Evolutionary conservation across 148 eudicot species (phyloP).

Genomic region (Cornus kousa): DNA sequence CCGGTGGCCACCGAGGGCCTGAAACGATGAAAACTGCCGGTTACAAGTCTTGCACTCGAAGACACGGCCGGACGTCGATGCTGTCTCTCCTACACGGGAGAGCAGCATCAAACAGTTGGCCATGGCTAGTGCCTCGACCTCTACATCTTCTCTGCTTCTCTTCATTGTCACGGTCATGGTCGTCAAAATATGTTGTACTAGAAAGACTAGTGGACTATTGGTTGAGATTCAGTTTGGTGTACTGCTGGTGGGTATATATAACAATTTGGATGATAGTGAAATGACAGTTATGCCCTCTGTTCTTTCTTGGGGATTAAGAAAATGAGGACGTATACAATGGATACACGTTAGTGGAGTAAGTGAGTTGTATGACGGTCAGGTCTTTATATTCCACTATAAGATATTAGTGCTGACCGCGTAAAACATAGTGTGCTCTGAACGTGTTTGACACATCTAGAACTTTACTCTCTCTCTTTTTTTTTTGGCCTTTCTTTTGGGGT

Average conservation of each 20-base stretch:
- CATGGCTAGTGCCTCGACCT: conserved; percentile 32
- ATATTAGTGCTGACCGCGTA: not conserved
- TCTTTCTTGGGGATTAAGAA: not conserved
- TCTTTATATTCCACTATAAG: not conserved
- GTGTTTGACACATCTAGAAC: not conserved
- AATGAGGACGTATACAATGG: not conserved
- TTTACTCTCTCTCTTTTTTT: not conserved
- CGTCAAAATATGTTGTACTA: too few species aligned
- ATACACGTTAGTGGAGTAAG: not conserved
- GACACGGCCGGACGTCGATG: not conserved
- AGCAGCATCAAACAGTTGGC: conserved; percentile 25
- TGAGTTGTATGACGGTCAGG: not conserved
- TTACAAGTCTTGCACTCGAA: conserved; percentile 58
- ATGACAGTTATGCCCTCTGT: not conserved
- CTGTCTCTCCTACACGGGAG: conserved; percentile 7
- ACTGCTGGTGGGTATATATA: not conserved
- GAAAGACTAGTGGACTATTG: too few species aligned
- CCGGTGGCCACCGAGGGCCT: conserved; percentile 71
- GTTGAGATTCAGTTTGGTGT: not conserved
- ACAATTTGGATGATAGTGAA: not conserved
- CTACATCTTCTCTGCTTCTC: conserved; percentile 10
- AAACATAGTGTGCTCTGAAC: not conserved
- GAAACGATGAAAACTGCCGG: conserved; percentile 46
- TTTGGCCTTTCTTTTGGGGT: too few species aligned
- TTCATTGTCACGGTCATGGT: conserved; percentile 9